Evolutionary conservation across 345 rosid species (phyloP).

Genomic region (thale cress (Arabidopsis thaliana)): DNA sequence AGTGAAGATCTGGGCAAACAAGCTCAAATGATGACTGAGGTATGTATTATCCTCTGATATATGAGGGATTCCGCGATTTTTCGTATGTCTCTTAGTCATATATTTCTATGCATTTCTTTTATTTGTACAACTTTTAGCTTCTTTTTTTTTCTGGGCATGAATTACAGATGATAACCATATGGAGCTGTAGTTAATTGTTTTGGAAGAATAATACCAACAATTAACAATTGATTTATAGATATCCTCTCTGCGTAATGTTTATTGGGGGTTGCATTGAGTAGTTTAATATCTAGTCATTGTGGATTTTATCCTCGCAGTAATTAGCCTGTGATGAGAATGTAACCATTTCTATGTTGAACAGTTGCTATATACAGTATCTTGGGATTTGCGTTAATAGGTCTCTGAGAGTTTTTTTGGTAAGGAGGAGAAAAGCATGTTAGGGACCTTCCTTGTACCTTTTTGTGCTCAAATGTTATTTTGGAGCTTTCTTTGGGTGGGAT

Average conservation of each 20-base stretch:
- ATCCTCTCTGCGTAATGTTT: slow-evolving; percentile 16
- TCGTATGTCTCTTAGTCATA: slow-evolving; percentile 17
- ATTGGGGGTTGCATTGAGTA: slow-evolving; percentile 16
- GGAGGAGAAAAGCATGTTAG: slow-evolving; percentile 18
- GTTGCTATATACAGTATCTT: slow-evolving; percentile 4
- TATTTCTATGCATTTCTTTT: neutral
- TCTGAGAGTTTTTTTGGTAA: neutral
- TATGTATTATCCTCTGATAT: slow-evolving; percentile 39
- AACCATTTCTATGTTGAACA: neutral
- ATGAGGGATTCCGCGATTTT: neutral
- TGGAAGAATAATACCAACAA: neutral
- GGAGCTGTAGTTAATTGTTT: slow-evolving; percentile 15
- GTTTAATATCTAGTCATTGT: slow-evolving; percentile 9
- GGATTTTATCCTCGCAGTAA: slow-evolving; percentile 1
- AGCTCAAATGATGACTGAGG: slow-evolving; percentile 69
- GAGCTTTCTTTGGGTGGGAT: slow-evolving; percentile 20
- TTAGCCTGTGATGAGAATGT: slow-evolving; percentile 20
- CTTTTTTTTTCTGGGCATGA: slow-evolving; percentile 1
- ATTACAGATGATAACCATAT: slow-evolving; percentile 11
- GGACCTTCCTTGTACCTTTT: slow-evolving; percentile 22
- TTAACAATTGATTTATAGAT: slow-evolving; percentile 12
- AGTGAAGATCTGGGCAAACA: slow-evolving; percentile 79
- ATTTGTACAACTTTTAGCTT: slow-evolving; percentile 2
- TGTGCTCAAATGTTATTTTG: neutral
- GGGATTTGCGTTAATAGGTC: neutral